A percentile compares a stretch with the other conserved stretches of the same genome.
phyloP scores from a whole-genome alignment of 345 rosid genomes.

The Abelmoschus esculentus region DNA sequence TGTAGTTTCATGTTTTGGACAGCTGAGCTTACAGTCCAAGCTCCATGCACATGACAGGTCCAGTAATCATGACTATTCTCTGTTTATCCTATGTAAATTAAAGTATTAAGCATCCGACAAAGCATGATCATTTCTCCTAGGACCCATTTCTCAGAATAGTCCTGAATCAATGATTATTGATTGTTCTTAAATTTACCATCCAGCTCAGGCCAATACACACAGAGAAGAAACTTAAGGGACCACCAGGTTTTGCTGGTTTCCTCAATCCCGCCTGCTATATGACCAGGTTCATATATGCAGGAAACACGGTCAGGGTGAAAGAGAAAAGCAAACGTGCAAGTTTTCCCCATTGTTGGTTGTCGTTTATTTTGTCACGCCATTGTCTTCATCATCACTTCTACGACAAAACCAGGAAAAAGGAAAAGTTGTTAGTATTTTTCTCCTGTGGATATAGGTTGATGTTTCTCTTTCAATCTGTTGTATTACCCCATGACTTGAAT shows the following conservation, averaged over 20 bases:
- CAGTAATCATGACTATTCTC: too few relatives aligned
- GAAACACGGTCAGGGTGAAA: neutral
- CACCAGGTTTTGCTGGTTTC: neutral
- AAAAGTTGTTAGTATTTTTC: neutral
- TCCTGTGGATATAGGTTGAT: neutral
- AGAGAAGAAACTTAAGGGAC: constrained; percentile 1
- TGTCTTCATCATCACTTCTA: neutral
- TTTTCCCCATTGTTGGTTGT: neutral
- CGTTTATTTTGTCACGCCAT: neutral
- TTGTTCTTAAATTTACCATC: neutral
- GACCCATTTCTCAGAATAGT: neutral
- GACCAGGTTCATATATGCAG: neutral
- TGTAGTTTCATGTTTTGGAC: neutral
- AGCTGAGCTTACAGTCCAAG: neutral
- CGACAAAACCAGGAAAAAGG: neutral
- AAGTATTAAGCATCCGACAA: too few relatives aligned
- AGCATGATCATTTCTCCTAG: neutral
- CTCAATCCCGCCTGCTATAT: neutral
- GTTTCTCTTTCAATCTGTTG: neutral
- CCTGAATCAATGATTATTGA: neutral
- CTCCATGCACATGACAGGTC: neutral
- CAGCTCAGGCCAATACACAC: neutral
- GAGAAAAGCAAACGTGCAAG: neutral
- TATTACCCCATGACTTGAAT: too few relatives aligned
- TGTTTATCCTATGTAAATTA: neutral